These are phyloP conservation scores for Hypomyces perniciosus DNA, from an alignment of 2,329 filamentous ascomycete species.

Conservation along the genomic window DNA sequence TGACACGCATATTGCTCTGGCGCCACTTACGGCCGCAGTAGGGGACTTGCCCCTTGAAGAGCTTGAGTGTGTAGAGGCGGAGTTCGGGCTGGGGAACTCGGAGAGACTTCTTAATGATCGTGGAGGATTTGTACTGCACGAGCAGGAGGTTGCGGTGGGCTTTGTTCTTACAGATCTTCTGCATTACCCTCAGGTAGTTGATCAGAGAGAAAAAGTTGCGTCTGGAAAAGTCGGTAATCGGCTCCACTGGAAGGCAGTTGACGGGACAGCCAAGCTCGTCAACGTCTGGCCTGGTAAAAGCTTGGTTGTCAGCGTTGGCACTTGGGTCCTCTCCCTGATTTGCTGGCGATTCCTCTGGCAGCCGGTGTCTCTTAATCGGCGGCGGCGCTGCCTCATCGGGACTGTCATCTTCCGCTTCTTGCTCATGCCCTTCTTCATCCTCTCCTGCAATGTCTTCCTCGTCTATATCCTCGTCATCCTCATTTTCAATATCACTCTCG, in stretches of 20 bases:
- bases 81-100: slow-evolving; percentile 84
- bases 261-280: slow-evolving; percentile 84
- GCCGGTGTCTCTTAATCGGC: slow-evolving; percentile 62
- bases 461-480: slow-evolving; percentile 16
- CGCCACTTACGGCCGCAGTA: slow-evolving; percentile 98
- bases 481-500: slow-evolving; percentile 22
- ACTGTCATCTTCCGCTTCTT: slow-evolving; percentile 42
- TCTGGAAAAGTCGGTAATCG: slow-evolving; percentile 85
- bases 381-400: slow-evolving; percentile 79
- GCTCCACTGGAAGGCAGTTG: slow-evolving; percentile 61
- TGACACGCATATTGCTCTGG: slow-evolving; percentile 96
- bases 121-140: slow-evolving; percentile 91
- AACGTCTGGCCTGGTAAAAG: slow-evolving; percentile 51
- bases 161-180: slow-evolving; percentile 95
- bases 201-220: slow-evolving; percentile 94
- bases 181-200: slow-evolving; percentile 92
- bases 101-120: slow-evolving; percentile 84
- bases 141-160: slow-evolving; percentile 90
- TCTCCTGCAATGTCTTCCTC: slow-evolving; percentile 17
- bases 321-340: slow-evolving; percentile 17
- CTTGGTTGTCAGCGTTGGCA: slow-evolving; percentile 23
- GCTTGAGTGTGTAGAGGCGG: slow-evolving; percentile 88
- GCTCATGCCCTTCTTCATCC: slow-evolving; percentile 26
- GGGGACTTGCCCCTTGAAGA: slow-evolving; percentile 97
- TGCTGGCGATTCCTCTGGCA: slow-evolving; percentile 34